These are phyloP conservation scores for Kodamaea hsintzibuensis DNA, from an alignment of 805 yeast genomes.

Conservation along the genomic window DNA sequence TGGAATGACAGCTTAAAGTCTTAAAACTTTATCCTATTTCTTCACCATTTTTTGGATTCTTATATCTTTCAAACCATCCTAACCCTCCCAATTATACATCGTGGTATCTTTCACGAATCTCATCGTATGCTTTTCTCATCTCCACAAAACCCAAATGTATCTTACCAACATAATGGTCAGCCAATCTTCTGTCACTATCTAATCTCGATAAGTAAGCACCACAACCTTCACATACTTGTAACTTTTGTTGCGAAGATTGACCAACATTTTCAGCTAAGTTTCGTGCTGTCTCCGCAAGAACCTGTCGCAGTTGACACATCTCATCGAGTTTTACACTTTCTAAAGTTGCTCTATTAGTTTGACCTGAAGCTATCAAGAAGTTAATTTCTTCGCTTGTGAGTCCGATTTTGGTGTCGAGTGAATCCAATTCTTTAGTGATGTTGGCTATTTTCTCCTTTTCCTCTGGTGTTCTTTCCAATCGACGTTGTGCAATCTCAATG, in stretches of 20 bases:
- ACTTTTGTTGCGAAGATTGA: slow-evolving; percentile 83
- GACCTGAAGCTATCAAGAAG: slow-evolving; percentile 49
- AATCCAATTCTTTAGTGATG: slow-evolving; percentile 58
- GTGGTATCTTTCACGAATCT: slow-evolving; percentile 22
- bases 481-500: slow-evolving; percentile 59
- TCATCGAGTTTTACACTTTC: slow-evolving; percentile 49
- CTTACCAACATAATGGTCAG: slow-evolving; percentile 88
- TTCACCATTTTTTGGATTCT: too few relatives aligned
- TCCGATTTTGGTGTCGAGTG: slow-evolving; percentile 61
- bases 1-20: too few relatives aligned
- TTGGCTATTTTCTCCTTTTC: slow-evolving; percentile 61
- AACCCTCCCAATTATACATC: background rate
- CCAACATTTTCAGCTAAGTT: slow-evolving; percentile 70
- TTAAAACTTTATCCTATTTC: too few relatives aligned
- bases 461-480: slow-evolving; percentile 72
- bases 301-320: slow-evolving; percentile 49
- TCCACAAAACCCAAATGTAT: slow-evolving; percentile 80
- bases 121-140: slow-evolving; percentile 60
- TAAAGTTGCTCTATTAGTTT: slow-evolving; percentile 50
- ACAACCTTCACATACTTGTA: slow-evolving; percentile 87
- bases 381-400: slow-evolving; percentile 68
- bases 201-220: slow-evolving; percentile 84
- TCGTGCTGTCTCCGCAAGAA: slow-evolving; percentile 56
- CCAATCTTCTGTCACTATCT: slow-evolving; percentile 85
- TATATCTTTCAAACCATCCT: too few relatives aligned